phyloP scores from a whole-genome alignment of 306 rosid species.

The Vachellia pachyceras region DNA sequence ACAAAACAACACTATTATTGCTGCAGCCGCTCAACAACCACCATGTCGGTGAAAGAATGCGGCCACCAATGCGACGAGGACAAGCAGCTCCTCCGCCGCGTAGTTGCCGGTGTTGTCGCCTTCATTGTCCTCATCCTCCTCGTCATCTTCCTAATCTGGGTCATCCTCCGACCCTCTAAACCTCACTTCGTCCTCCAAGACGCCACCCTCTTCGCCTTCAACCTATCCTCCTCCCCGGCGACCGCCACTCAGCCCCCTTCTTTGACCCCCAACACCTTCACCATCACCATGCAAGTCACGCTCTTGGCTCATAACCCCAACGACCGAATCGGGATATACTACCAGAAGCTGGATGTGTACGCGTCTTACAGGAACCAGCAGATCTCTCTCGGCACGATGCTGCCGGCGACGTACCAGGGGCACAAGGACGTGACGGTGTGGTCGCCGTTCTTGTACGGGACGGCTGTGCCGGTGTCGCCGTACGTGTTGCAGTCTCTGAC shows the following conservation, averaged over 20 bases:
- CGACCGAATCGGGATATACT: constrained; percentile 62
- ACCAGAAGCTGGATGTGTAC: constrained; percentile 46
- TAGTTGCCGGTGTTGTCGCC: neutral
- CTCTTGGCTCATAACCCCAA: constrained; percentile 67
- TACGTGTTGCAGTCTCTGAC: constrained; percentile 36
- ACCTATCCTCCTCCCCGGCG: constrained; percentile 45
- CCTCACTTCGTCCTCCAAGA: constrained; percentile 74
- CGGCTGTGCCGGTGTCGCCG: constrained; percentile 62
- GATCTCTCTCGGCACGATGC: constrained; percentile 50
- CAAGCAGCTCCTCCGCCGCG: constrained; percentile 39
- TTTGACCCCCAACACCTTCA: constrained; percentile 47
- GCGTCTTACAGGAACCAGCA: constrained; percentile 71
- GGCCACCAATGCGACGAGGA: constrained; percentile 42
- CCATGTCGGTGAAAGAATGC: constrained; percentile 63
- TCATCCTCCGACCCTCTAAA: constrained; percentile 62
- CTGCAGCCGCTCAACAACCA: neutral
- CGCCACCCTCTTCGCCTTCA: constrained; percentile 67
- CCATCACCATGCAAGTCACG: constrained; percentile 59
- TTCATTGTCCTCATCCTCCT: constrained; percentile 45
- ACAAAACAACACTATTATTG: neutral
- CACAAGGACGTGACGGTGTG: constrained; percentile 65
- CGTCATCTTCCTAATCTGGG: constrained; percentile 55
- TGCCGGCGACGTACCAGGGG: constrained; percentile 71
- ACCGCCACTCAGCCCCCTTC: neutral
- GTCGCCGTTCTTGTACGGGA: constrained; percentile 70